phyloP scores from a whole-genome alignment of 768 basidiomycete species.

The Kwoniella dejecticola region DNA sequence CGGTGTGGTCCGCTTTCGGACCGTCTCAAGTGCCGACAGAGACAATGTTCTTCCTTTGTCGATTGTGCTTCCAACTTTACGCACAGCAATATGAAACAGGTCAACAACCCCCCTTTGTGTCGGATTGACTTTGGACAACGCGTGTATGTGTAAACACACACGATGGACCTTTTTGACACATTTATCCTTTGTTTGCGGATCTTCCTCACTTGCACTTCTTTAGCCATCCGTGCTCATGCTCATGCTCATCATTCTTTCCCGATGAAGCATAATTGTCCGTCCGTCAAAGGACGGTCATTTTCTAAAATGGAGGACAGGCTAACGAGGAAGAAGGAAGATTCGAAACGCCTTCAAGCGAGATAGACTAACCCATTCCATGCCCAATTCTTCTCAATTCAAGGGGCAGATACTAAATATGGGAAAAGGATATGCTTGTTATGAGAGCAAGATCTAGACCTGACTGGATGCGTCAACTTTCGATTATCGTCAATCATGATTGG shows the following conservation, averaged over 20 bases:
- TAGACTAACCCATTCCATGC: too few relatives aligned
- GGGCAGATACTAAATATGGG: too few relatives aligned
- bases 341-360: conserved; percentile 3
- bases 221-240: neutral
- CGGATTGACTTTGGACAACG: too few relatives aligned
- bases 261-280: neutral
- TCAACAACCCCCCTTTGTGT: too few relatives aligned
- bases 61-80: neutral
- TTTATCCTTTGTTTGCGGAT: neutral
- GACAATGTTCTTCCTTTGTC: too few relatives aligned
- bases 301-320: neutral
- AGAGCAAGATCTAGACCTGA: conserved; percentile 1
- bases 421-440: neutral
- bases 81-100: neutral
- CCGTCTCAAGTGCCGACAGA: too few relatives aligned
- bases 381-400: too few relatives aligned
- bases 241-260: neutral
- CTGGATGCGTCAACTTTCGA: neutral
- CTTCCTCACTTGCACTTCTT: neutral
- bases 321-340: neutral
- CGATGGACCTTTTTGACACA: neutral
- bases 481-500: neutral
- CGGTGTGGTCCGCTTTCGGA: too few relatives aligned
- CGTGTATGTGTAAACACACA: neutral
- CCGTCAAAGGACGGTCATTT: neutral